These are phyloP conservation scores for Gremmenia infestans DNA, from an alignment of 2,329 filamentous ascomycete species.

Conservation along the genomic window DNA sequence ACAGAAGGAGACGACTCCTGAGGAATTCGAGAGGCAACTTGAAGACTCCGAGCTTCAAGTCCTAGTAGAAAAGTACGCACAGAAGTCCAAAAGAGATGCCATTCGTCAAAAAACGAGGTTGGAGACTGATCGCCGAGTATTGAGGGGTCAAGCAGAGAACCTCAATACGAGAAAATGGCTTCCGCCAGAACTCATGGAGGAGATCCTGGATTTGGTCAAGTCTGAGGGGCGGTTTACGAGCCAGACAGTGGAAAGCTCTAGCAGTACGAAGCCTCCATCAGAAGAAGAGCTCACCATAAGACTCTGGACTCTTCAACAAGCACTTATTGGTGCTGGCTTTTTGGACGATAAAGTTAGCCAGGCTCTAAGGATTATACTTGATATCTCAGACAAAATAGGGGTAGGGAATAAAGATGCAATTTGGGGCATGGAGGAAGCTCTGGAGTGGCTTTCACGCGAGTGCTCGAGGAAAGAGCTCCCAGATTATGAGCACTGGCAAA, in stretches of 20 bases:
- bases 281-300: slow-evolving; percentile 77
- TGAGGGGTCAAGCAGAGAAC: slow-evolving; percentile 72
- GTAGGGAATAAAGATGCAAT: slow-evolving; percentile 57
- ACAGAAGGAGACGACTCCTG: slow-evolving; percentile 60
- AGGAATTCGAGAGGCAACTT: slow-evolving; percentile 84
- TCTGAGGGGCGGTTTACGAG: slow-evolving; percentile 55
- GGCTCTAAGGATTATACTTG: slow-evolving; percentile 60
- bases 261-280: slow-evolving; percentile 45
- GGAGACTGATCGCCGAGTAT: slow-evolving; percentile 78
- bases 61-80: slow-evolving; percentile 76
- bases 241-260: slow-evolving; percentile 29
- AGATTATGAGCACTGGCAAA: slow-evolving; percentile 55
- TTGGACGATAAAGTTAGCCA: slow-evolving; percentile 56
- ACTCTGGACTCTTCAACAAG: slow-evolving; percentile 79
- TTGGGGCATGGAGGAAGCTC: slow-evolving; percentile 81
- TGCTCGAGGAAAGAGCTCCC: slow-evolving; percentile 65
- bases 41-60: slow-evolving; percentile 87
- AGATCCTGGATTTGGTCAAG: slow-evolving; percentile 68
- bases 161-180: slow-evolving; percentile 76
- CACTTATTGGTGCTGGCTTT: slow-evolving; percentile 66
- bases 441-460: slow-evolving; percentile 87
- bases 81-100: slow-evolving; percentile 75
- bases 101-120: slow-evolving; percentile 70
- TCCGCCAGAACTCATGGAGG: slow-evolving; percentile 69
- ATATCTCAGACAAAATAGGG: slow-evolving; percentile 59